Evolutionary conservation across 2,329 filamentous ascomycete species (phyloP).

Genomic region (Talaromyces sp.): DNA sequence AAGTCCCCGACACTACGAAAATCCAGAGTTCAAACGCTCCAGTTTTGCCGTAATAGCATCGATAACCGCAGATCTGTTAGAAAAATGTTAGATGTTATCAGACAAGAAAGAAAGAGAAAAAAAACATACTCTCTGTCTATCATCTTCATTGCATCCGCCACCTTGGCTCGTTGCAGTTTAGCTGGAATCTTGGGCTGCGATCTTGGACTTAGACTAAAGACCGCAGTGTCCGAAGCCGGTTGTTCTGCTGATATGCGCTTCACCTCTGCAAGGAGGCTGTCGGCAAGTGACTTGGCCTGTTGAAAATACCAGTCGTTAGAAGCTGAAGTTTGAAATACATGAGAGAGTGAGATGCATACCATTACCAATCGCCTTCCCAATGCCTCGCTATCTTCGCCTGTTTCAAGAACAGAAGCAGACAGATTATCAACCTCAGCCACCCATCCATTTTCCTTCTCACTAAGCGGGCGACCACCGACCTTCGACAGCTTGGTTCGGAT

Average conservation of each 20-base stretch:
- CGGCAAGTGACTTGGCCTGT: constrained; percentile 38
- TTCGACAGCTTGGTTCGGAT: constrained; percentile 40
- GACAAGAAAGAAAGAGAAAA: background rate
- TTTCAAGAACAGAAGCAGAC: constrained; percentile 29
- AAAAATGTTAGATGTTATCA: background rate
- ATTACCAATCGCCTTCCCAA: constrained; percentile 35
- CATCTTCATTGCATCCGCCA: constrained; percentile 47
- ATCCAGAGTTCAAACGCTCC: constrained; percentile 34
- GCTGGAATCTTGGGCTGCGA: constrained; percentile 33
- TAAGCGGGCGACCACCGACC: constrained; percentile 40
- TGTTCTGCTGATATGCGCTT: constrained; percentile 30
- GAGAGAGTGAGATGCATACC: constrained; percentile 25
- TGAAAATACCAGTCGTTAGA: constrained; percentile 13
- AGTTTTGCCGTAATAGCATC: constrained; percentile 39
- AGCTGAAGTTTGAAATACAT: background rate
- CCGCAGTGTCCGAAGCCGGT: constrained; percentile 22
- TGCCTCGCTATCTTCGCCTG: constrained; percentile 20
- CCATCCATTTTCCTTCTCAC: constrained; percentile 45
- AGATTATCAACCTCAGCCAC: constrained; percentile 39
- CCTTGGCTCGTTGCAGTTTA: constrained; percentile 41
- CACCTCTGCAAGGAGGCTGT: constrained; percentile 32
- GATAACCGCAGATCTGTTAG: constrained; percentile 37
- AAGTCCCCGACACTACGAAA: constrained; percentile 15
- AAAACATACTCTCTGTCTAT: constrained; percentile 44
- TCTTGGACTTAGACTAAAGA: constrained; percentile 13